Percentiles rank a stretch among this genome's conserved stretches.
Evolutionary conservation across 306 rosid species (phyloP).

Genomic region (Astragalus membranaceus): DNA sequence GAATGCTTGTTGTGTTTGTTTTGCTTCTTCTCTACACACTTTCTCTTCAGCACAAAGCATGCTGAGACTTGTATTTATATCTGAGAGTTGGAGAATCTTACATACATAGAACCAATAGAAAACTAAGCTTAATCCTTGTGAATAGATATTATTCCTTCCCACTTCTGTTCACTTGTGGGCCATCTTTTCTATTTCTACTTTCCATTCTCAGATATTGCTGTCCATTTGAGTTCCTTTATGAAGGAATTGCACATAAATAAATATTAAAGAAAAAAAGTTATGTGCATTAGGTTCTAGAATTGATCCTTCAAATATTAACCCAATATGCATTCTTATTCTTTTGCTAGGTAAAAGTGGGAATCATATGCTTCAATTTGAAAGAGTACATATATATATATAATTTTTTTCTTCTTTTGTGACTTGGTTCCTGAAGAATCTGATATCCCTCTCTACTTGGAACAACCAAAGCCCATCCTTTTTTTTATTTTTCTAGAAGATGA

Average conservation of each 20-base stretch:
- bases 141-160: conserved; percentile 60
- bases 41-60: conserved; percentile 37
- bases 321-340: conserved; percentile 43
- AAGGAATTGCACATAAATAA: conserved; percentile 13
- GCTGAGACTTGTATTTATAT: conserved; percentile 44
- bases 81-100: conserved; percentile 41
- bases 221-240: conserved; percentile 29
- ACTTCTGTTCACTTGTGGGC: conserved; percentile 41
- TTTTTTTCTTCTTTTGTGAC: conserved; percentile 21
- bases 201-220: conserved; percentile 34
- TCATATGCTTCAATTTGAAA: conserved; percentile 60
- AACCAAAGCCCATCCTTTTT: conserved; percentile 37
- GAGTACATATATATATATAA: conserved; percentile 12
- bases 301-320: conserved; percentile 40
- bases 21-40: conserved; percentile 22
- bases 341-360: conserved; percentile 57
- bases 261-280: conserved; percentile 6
- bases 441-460: conserved; percentile 48
- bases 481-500: conserved; percentile 35
- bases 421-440: conserved; percentile 42
- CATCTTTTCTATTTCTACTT: conserved; percentile 32
- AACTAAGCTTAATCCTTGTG: conserved; percentile 37
- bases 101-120: conserved; percentile 35
- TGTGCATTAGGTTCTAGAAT: conserved; percentile 49
- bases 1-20: conserved; percentile 23